Evolutionary conservation across 1,139 yeast species (phyloP), one percentile per base, ranked within the genome.

Genomic region (Pichia sp.): DNA sequence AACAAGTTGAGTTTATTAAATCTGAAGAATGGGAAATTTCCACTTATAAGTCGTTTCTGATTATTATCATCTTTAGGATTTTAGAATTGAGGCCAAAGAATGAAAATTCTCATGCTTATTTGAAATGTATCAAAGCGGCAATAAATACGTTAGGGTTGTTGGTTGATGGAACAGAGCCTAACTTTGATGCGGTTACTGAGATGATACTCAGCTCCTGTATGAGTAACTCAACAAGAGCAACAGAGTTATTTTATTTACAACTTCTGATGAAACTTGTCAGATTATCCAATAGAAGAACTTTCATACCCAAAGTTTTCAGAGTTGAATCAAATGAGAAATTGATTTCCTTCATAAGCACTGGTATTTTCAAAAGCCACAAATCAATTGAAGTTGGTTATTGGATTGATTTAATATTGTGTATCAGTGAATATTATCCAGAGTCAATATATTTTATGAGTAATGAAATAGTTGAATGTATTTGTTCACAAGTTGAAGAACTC

Each of bases 21-120:
- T 51, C 65, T 0, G 71, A 72, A 46, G 59, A 64, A 11, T 73
- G 80, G 79, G 77, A 75, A 46, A 67, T 78, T 5, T 77, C 85
- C 0, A 79, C 85, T 0, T 83, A 82, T 57, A 79, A 80, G 52
- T 72, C 78, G 5, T 66, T 83, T 35, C 56, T 79, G 0, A 53
- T 79, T 26, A 64, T 68, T 36, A 62, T 76, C 2, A 53, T 80
- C n/a, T 62, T 69, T 41, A 73, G 68, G 43, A 77, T 79, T 45
- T 56, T 81, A 23, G 55, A 60, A 4, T 52, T 55, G 3, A 64
- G 59, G 0, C 37, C 64, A 1, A 47, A 64, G 3, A 44, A 49
- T 1, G 59, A 60, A 38, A 50, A 55, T 5, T 29, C 33, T 10
- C 65, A 63, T 38, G 58, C 59, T 39, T 58, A 62, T 41, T 62